Base-by-base conservation (phyloP, 1,139 yeast species). In the Arxiozyma slooffiae region DNA sequence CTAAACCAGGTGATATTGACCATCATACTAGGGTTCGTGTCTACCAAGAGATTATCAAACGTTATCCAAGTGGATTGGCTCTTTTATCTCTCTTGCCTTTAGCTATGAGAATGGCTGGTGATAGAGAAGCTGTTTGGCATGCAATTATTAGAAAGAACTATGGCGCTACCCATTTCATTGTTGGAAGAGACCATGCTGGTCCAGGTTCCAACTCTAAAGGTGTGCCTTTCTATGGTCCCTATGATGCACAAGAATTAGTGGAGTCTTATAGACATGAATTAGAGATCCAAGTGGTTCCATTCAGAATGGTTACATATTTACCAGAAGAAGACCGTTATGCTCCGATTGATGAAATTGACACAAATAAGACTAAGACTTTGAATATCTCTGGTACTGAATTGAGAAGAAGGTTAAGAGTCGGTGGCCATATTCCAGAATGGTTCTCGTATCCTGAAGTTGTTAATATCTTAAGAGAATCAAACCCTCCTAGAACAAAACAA, bases 21-120 rank as follows among this genome's bases (percentile, higher is more conserved):
- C 97, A 90, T 70, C 96, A 90, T 71, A 90, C 97, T 49, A 82
- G 97, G 71, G 97, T 90, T 53, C 85, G 94, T 64, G 97, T 90
- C 11, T 90, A 90, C 75, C 87, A 85, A 71, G 94, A 92, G 61
- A 82, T 90, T 61, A 79, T 90, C 69, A 85, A 89, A 70, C 84
- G 92, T 64, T 90, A 86, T 71, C 97, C 97, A 52, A 85, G 82
- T 55, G 97, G 96, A 52, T 82, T 90, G 78, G 97, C 97, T 14
- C 80, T 87, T 58, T 76, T 90, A 57, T 84, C 97, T 14, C 75
- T 90, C 58, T 76, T 90, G 64, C 97, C 97, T 18, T 76, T 90
- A 62, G 97, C 97, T 47, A 90, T 90, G 97, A 82, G 97, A 77
- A 90, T 90, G 97, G 97, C 95, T 55, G 97, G 97, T 70, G 97